Evolutionary conservation across 331 rosid genomes (phyloP).

Genomic region (Quercus phellos): DNA sequence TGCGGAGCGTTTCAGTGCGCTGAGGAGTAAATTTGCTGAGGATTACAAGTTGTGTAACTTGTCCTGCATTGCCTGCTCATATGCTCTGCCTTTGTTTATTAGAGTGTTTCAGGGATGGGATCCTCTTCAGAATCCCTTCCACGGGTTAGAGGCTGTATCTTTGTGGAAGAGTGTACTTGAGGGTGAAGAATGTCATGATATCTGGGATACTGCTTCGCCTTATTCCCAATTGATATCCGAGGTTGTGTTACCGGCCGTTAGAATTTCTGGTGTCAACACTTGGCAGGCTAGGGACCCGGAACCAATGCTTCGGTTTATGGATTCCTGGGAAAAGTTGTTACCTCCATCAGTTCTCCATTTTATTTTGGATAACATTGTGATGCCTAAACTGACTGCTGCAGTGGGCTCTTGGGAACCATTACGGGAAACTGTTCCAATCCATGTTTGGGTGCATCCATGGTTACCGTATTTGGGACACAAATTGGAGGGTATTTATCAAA

Average conservation of each 20-base stretch:
- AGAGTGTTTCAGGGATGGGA: constrained; percentile 94
- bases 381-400: constrained; percentile 76
- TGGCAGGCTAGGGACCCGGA: constrained; percentile 97
- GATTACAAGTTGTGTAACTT: constrained; percentile 80
- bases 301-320: constrained; percentile 78
- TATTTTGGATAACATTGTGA: constrained; percentile 61
- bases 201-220: constrained; percentile 71
- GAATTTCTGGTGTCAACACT: constrained; percentile 75
- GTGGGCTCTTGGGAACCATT: constrained; percentile 93
- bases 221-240: constrained; percentile 75
- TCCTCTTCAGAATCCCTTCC: constrained; percentile 73
- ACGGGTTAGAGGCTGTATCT: constrained; percentile 62
- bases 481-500: constrained; percentile 76
- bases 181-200: constrained; percentile 61
- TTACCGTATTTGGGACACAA: constrained; percentile 68
- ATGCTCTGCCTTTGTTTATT: constrained; percentile 71
- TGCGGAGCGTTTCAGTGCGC: constrained; percentile 49
- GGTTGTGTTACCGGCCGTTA: constrained; percentile 83
- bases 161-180: constrained; percentile 72
- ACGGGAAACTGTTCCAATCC: constrained; percentile 86
- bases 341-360: constrained; percentile 60
- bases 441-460: constrained; percentile 98
- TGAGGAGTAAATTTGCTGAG: constrained; percentile 52
- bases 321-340: constrained; percentile 76
- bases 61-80: constrained; percentile 82